Conservation (phyloP, 2,329 filamentous ascomycete genomes). For the Proliferodiscus dingleyae region DNA sequence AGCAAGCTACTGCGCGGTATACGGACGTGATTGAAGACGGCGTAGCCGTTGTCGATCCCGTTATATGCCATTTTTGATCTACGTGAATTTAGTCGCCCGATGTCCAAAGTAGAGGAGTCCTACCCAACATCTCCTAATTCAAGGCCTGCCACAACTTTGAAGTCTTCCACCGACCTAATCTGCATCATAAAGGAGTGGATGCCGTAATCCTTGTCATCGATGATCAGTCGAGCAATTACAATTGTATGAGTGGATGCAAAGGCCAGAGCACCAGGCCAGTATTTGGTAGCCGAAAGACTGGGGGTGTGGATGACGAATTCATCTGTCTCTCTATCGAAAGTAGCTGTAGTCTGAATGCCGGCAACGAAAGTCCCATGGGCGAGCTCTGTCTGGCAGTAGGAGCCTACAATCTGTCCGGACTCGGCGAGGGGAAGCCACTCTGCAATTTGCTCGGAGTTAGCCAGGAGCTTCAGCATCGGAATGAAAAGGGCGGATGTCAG, state of each 20-base stretch:
- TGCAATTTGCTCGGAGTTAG: slow-evolving; percentile 9
- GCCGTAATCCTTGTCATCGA: slow-evolving; percentile 26
- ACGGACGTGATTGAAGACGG: slow-evolving; percentile 31
- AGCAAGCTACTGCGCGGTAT: slow-evolving; percentile 33
- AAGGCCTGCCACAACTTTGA: slow-evolving; percentile 24
- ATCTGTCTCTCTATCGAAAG: slow-evolving; percentile 26
- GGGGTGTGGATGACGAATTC: slow-evolving; percentile 32
- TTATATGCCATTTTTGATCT: slow-evolving; percentile 25
- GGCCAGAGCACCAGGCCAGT: slow-evolving; percentile 30
- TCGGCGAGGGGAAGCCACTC: slow-evolving; percentile 16
- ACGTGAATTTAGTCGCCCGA: neutral
- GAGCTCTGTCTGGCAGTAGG: slow-evolving; percentile 31
- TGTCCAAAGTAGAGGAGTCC: too few species aligned
- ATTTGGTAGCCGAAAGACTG: slow-evolving; percentile 28
- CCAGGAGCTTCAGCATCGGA: slow-evolving; percentile 11
- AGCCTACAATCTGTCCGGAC: slow-evolving; percentile 25
- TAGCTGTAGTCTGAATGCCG: slow-evolving; percentile 32
- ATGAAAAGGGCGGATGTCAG: slow-evolving; percentile 9
- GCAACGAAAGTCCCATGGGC: slow-evolving; percentile 31
- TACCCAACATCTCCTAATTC: slow-evolving; percentile 30
- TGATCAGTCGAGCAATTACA: slow-evolving; percentile 30
- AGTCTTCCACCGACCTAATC: slow-evolving; percentile 27
- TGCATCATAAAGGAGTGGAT: slow-evolving; percentile 31
- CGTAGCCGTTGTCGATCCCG: slow-evolving; percentile 32
- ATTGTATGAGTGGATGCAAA: slow-evolving; percentile 29